A percentile compares a stretch with the other conserved stretches of the same genome.
Evolutionary conservation across 805 yeast genomes (phyloP).

Genomic region (Cyberlindnera meyerae): DNA sequence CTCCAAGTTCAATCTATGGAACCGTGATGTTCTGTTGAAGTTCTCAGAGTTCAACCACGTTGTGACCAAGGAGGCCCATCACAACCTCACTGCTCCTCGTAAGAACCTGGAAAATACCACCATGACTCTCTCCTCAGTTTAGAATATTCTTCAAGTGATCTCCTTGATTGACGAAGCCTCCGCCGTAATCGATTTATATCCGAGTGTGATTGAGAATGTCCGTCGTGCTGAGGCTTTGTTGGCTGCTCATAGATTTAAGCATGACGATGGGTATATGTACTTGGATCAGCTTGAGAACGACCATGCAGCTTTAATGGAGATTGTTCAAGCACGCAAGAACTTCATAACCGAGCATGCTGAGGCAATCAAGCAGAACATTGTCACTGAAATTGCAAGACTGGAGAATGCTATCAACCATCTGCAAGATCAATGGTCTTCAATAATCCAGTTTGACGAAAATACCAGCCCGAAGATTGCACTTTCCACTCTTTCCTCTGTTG

Average conservation of each 20-base stretch:
- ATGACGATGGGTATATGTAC: constrained; percentile 52
- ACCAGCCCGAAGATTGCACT: constrained; percentile 42
- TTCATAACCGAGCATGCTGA: constrained; percentile 39
- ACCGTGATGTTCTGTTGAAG: constrained; percentile 35
- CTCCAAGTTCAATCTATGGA: constrained; percentile 58
- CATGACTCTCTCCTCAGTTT: constrained; percentile 34
- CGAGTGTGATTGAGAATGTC: constrained; percentile 9
- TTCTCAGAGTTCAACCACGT: constrained; percentile 37
- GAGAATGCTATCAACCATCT: constrained; percentile 29
- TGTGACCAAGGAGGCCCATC: constrained; percentile 28
- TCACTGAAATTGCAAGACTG: constrained; percentile 35
- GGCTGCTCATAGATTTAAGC: constrained; percentile 39
- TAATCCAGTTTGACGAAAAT: constrained; percentile 42
- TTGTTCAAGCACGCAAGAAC: constrained; percentile 31
- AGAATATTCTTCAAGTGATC: constrained; percentile 34
- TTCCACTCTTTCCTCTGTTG: constrained; percentile 23
- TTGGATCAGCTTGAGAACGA: constrained; percentile 59
- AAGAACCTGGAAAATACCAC: constrained; percentile 32
- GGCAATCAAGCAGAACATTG: constrained; percentile 37
- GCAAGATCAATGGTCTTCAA: constrained; percentile 40
- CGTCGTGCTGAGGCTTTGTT: constrained; percentile 34
- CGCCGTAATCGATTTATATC: too few relatives aligned
- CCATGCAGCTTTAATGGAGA: constrained; percentile 35
- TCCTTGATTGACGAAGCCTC: constrained; percentile 33
- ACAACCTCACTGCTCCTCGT: constrained; percentile 31